Evolutionary conservation across 108 stramenopile genomes (phyloP).

Genomic region (Skeletonema costatum): DNA sequence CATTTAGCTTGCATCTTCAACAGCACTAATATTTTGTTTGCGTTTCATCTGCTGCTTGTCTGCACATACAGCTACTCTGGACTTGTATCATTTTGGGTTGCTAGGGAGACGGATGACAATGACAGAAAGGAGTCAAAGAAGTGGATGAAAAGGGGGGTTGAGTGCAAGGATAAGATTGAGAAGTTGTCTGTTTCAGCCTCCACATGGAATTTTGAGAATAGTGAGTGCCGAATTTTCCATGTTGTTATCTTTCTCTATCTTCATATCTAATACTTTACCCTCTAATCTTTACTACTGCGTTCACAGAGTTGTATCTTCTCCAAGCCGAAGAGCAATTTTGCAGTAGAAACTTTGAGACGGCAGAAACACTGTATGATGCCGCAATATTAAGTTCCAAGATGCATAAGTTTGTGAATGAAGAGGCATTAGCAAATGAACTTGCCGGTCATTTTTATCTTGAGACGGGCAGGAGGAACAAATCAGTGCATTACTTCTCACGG

Average conservation of each 20-base stretch:
- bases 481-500: constrained; percentile 1
- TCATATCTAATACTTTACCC: neutral
- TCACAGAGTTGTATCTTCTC: neutral
- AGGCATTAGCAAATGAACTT: constrained; percentile 13
- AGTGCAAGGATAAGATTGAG: neutral
- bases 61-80: neutral
- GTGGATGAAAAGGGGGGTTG: neutral
- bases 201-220: neutral
- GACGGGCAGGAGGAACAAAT: neutral
- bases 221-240: no score
- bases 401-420: constrained; percentile 17
- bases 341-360: neutral
- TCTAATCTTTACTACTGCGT: neutral
- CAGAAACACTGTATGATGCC: constrained; percentile 9
- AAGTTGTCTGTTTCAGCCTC: neutral
- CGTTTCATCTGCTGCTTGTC: neutral
- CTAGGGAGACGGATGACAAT: neutral
- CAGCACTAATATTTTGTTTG: neutral
- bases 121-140: neutral
- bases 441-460: constrained; percentile 21
- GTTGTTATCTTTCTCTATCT: neutral
- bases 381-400: constrained; percentile 5
- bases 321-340: neutral
- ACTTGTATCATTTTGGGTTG: neutral
- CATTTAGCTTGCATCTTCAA: neutral